Evolutionary conservation across 164 flowering plant species (phyloP), one percentile per base, ranked within the genome.

Genomic region (Amborella trichopoda): DNA sequence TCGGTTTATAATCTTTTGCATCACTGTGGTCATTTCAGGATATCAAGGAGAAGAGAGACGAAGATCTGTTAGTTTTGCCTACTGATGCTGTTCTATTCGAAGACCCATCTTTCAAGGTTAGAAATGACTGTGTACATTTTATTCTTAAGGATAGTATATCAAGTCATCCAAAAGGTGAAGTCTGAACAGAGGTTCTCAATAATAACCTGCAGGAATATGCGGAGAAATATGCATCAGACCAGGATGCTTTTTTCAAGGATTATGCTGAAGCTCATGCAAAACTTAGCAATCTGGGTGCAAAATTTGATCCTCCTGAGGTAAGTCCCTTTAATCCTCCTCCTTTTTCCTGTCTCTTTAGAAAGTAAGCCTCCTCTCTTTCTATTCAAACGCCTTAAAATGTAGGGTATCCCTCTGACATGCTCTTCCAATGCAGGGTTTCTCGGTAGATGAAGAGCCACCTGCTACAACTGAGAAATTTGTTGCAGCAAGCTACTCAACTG

Each of bases 181-280:
- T 37, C n/a, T 14, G 5, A n/a, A n/a, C n/a, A n/a, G n/a, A n/a
- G 22, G 17, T 22, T n/a, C 50, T 17, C 33, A 9, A 16, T 4
- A 44, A 22, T 22, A 6, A 19, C 33, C 19, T 75, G 61, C 63
- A 93, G 99, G 84, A 61, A 34, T 84, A 76, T 72, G 95, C 95
- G 47, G 99, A 93, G 74, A 93, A 85, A 62, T 93, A 93, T 62
- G 85, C 94, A 28, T 80, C 36, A 54, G 89, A 85, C 65, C 78
- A 79, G 56, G 94, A 83, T 30, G 77, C 83, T 49, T 93, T 93
- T 64, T 88, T 82, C 68, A 74, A 79, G 62, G 99, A 93, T 65
- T 93, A 93, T 64, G 99, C 96, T 62, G 94, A 93, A 76, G 88
- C 99, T 39, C 99, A 93, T 79, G 94, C 96, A 44, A 81, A 79